Conservation (phyloP, 345 rosid genomes). For the Theobroma cacao region DNA sequence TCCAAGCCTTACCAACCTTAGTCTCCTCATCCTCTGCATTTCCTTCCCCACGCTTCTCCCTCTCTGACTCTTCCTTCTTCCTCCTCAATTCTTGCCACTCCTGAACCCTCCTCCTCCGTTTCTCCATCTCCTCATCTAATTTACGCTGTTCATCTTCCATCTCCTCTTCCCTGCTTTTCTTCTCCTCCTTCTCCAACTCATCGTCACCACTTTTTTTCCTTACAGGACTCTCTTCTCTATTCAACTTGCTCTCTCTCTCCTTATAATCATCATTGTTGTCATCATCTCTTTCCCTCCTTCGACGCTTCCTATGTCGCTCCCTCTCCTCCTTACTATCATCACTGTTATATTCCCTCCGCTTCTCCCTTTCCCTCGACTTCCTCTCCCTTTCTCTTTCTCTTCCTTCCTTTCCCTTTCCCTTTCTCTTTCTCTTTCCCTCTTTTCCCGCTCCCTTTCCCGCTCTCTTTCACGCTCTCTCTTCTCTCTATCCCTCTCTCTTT, state of each 20-base stretch:
- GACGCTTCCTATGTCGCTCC: slow-evolving; percentile 54
- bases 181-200: slow-evolving; percentile 49
- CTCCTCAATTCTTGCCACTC: slow-evolving; percentile 95
- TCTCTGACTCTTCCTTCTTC: slow-evolving; percentile 80
- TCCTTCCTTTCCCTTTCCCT: slow-evolving; percentile 36
- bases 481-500: slow-evolving; percentile 33
- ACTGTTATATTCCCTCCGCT: slow-evolving; percentile 45
- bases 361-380: slow-evolving; percentile 59
- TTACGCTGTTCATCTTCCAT: slow-evolving; percentile 75
- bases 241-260: slow-evolving; percentile 61
- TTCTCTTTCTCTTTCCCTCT: slow-evolving; percentile 31
- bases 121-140: slow-evolving; percentile 84
- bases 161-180: slow-evolving; percentile 74
- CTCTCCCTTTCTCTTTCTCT: slow-evolving; percentile 56
- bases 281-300: slow-evolving; percentile 38
- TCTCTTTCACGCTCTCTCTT: slow-evolving; percentile 31
- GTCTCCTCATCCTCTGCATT: slow-evolving; percentile 39
- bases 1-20: slow-evolving; percentile 73
- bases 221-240: slow-evolving; percentile 44
- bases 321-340: slow-evolving; percentile 60
- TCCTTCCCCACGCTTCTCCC: slow-evolving; percentile 58
- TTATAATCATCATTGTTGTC: slow-evolving; percentile 49
- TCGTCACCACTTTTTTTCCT: slow-evolving; percentile 53
- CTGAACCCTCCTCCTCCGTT: slow-evolving; percentile 91
- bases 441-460: slow-evolving; percentile 28